phyloP scores from a whole-genome alignment of 169 alveolate species.

The Cryptosporidium andersoni region DNA sequence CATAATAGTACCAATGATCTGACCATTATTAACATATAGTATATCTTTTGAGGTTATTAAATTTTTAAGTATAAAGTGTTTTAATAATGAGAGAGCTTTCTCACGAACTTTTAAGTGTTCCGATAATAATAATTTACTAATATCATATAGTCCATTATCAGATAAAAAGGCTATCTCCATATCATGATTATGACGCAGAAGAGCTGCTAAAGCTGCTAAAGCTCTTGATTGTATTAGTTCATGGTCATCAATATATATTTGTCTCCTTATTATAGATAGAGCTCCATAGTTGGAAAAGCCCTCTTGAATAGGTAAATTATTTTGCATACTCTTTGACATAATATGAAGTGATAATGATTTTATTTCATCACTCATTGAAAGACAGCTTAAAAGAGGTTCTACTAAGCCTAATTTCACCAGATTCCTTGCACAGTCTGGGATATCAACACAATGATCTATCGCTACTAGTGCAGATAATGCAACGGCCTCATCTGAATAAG shows the following conservation, averaged over 20 bases:
- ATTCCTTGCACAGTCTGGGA: slow-evolving; percentile 49
- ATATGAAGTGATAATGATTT: slow-evolving; percentile 40
- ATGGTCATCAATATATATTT: slow-evolving; percentile 10
- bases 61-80: slow-evolving; percentile 18
- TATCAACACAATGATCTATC: slow-evolving; percentile 51
- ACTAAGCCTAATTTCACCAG: slow-evolving; percentile 31
- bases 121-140: slow-evolving; percentile 13
- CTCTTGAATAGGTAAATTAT: slow-evolving; percentile 36
- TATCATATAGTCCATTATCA: slow-evolving; percentile 12
- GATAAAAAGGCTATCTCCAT: slow-evolving; percentile 15
- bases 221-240: slow-evolving; percentile 17
- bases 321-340: slow-evolving; percentile 58
- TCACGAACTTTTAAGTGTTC: slow-evolving; percentile 28
- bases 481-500: slow-evolving; percentile 14
- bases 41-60: background rate
- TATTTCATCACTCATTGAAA: slow-evolving; percentile 28
- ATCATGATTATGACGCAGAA: slow-evolving; percentile 28
- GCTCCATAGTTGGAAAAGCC: slow-evolving; percentile 27
- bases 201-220: slow-evolving; percentile 49
- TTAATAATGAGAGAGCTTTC: slow-evolving; percentile 28
- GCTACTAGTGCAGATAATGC: slow-evolving; percentile 32
- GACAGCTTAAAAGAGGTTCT: slow-evolving; percentile 41
- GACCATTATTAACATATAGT: background rate
- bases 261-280: slow-evolving; percentile 7
- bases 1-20: slow-evolving; percentile 12